These are phyloP conservation scores for Linum trigynum DNA, from an alignment of 345 rosid species.

Conservation along the genomic window DNA sequence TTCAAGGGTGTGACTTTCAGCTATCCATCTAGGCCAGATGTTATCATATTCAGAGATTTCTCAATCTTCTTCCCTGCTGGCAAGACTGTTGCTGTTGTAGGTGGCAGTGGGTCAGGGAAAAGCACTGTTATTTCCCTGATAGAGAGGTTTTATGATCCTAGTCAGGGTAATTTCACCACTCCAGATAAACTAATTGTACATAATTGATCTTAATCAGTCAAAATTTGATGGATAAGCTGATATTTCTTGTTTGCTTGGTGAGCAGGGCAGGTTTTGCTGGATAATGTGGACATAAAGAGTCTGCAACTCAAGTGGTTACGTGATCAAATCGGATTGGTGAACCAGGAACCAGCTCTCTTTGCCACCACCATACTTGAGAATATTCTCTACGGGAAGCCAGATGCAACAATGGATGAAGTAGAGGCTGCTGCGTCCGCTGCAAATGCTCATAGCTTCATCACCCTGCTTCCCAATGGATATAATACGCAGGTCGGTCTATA, in stretches of 20 bases:
- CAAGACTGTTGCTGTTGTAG: slow-evolving; percentile 93
- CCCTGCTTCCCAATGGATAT: slow-evolving; percentile 91
- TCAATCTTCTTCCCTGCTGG: slow-evolving; percentile 93
- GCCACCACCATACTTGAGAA: slow-evolving; percentile 93
- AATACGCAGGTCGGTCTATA: slow-evolving; percentile 63
- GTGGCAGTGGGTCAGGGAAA: slow-evolving; percentile 98
- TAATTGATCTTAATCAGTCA: slow-evolving; percentile 1
- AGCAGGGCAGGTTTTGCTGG: slow-evolving; percentile 85
- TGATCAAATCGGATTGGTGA: slow-evolving; percentile 89
- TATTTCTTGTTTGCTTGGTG: slow-evolving; percentile 15
- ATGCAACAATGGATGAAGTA: slow-evolving; percentile 79
- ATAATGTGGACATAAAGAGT: slow-evolving; percentile 77
- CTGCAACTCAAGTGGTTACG: slow-evolving; percentile 83
- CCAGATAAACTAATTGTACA: background rate
- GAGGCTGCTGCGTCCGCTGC: slow-evolving; percentile 94
- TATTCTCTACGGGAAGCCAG: slow-evolving; percentile 84
- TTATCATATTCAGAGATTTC: slow-evolving; percentile 72
- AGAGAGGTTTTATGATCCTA: slow-evolving; percentile 95
- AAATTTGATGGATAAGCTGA: slow-evolving; percentile 10
- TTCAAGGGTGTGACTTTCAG: slow-evolving; percentile 87
- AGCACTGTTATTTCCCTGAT: slow-evolving; percentile 95
- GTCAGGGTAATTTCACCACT: slow-evolving; percentile 45
- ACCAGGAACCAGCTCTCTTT: slow-evolving; percentile 97
- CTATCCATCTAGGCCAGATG: slow-evolving; percentile 98
- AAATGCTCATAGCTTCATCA: slow-evolving; percentile 87